These are phyloP conservation scores for Graphiopsis chlorocephala DNA, from an alignment of 2,329 filamentous ascomycete species.

Conservation along the genomic window DNA sequence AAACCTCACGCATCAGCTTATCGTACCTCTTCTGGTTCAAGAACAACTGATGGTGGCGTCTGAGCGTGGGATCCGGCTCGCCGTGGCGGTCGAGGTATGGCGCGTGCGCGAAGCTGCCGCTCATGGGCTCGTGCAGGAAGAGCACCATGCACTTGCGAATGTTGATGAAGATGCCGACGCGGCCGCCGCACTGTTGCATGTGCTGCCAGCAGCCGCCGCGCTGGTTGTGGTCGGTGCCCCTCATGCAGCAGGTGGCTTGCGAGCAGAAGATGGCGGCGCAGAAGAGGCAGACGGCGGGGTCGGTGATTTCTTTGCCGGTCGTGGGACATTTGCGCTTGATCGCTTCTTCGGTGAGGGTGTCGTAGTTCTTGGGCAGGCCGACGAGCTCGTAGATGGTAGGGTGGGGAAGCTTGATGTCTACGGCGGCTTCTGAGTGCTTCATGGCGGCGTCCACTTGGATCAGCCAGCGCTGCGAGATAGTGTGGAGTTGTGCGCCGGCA, in stretches of 20 bases:
- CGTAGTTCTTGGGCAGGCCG: slow-evolving; percentile 86
- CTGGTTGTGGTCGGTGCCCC: slow-evolving; percentile 41
- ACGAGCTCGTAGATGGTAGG: slow-evolving; percentile 93
- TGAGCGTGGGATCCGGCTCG: slow-evolving; percentile 87
- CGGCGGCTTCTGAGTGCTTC: slow-evolving; percentile 36
- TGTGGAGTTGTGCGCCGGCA: slow-evolving; percentile 44
- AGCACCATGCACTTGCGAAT: slow-evolving; percentile 93
- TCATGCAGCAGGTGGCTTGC: slow-evolving; percentile 87
- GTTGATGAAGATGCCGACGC: slow-evolving; percentile 92
- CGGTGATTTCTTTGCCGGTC: slow-evolving; percentile 85
- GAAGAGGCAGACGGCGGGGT: slow-evolving; percentile 88
- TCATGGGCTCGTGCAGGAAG: slow-evolving; percentile 72
- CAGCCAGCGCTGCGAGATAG: slow-evolving; percentile 69
- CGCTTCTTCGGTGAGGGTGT: slow-evolving; percentile 87
- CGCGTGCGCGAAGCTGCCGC: slow-evolving; percentile 80
- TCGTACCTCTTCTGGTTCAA: slow-evolving; percentile 94
- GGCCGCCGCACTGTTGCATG: slow-evolving; percentile 81
- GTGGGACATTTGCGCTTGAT: slow-evolving; percentile 80
- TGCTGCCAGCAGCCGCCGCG: slow-evolving; percentile 86
- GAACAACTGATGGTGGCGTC: slow-evolving; percentile 81
- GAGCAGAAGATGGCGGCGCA: slow-evolving; percentile 97
- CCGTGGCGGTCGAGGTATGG: slow-evolving; percentile 96
- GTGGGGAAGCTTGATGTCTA: slow-evolving; percentile 62
- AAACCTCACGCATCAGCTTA: slow-evolving; percentile 76
- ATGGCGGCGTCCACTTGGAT: slow-evolving; percentile 48